Conservation (phyloP, 1,284 basidiomycete species). For the Ganoderma boninense region DNA sequence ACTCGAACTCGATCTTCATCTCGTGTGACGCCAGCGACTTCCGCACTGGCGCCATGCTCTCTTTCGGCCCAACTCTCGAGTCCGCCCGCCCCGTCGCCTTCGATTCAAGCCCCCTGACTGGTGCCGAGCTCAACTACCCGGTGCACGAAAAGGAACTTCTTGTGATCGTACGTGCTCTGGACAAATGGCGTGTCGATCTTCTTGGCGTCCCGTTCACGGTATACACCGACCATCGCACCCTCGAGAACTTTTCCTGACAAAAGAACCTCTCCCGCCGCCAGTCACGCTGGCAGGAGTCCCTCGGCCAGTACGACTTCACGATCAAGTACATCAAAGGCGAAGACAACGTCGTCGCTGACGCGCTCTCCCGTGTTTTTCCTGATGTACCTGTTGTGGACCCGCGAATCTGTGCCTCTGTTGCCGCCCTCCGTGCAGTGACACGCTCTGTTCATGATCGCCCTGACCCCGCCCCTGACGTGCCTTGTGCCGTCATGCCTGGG, state of each 20-base stretch:
- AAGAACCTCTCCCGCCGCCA: constrained; percentile 45
- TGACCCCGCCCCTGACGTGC: no score
- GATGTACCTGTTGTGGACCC: no score
- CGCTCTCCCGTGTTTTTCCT: background rate
- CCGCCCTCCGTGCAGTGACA: no score
- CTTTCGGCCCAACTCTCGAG: constrained; percentile 28
- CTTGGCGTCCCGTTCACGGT: constrained; percentile 44
- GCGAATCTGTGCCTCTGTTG: no score
- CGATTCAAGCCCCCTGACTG: constrained; percentile 24
- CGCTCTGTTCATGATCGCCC: no score
- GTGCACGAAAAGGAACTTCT: constrained; percentile 40
- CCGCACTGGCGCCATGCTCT: constrained; percentile 37
- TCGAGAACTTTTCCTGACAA: constrained; percentile 48
- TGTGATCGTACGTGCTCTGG: constrained; percentile 30
- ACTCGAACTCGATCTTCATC: constrained; percentile 39
- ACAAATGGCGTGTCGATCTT: constrained; percentile 45
- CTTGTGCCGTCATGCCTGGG: no score
- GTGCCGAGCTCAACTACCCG: constrained; percentile 38
- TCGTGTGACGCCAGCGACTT: constrained; percentile 37
- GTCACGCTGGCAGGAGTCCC: constrained; percentile 46
- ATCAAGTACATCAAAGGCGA: constrained; percentile 47
- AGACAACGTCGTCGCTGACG: constrained; percentile 45
- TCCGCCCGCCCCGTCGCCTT: constrained; percentile 24
- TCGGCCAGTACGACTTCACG: constrained; percentile 46
- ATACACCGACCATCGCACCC: constrained; percentile 49